Percentiles rank a stretch among this genome's conserved stretches.
These are phyloP conservation scores for Bimuria novae-zelandiae DNA, from an alignment of 2,329 filamentous ascomycete genomes.

Conservation along the genomic window DNA sequence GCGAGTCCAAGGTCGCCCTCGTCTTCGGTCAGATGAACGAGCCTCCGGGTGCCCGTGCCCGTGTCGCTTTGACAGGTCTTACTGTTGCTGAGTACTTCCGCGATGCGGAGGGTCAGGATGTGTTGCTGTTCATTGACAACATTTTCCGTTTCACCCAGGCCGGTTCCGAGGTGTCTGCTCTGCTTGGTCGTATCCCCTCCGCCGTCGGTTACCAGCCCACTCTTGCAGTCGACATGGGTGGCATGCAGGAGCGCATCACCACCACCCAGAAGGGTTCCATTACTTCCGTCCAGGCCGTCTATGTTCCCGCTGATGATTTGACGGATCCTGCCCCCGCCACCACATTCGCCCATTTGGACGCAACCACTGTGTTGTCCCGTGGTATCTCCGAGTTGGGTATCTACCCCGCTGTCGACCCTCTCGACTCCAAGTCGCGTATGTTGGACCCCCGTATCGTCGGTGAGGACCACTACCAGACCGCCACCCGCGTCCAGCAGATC, in stretches of 20 bases:
- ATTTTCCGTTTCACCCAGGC: conserved; percentile 99
- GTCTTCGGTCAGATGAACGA: conserved; percentile 99
- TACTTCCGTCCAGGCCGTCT: conserved; percentile 99
- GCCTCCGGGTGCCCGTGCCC: conserved; percentile 98
- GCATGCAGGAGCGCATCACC: conserved; percentile 98
- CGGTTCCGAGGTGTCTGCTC: conserved; percentile 99
- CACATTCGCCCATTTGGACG: conserved; percentile 99
- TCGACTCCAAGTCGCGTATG: conserved; percentile 99
- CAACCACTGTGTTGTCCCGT: conserved; percentile 99
- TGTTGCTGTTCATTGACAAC: conserved; percentile 99
- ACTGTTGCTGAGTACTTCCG: conserved; percentile 63
- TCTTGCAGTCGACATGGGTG: conserved; percentile 42
- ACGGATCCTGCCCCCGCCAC: conserved; percentile 99
- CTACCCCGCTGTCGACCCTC: conserved; percentile 99
- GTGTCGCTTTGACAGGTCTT: conserved; percentile 92
- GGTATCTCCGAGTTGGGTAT: conserved; percentile 99
- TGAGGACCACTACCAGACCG: conserved; percentile 95
- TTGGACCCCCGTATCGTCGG: conserved; percentile 98
- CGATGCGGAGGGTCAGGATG: conserved; percentile 83
- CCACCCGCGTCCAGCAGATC: conserved; percentile 96
- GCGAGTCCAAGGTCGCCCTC: conserved; percentile 98
- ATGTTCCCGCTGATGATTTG: conserved; percentile 99
- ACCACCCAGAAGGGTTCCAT: conserved; percentile 99
- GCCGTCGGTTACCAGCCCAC: conserved; percentile 89
- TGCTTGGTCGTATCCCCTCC: conserved; percentile 99